Base-by-base conservation (phyloP, 2,329 filamentous ascomycete genomes). In the Diaporthe australafricana region DNA sequence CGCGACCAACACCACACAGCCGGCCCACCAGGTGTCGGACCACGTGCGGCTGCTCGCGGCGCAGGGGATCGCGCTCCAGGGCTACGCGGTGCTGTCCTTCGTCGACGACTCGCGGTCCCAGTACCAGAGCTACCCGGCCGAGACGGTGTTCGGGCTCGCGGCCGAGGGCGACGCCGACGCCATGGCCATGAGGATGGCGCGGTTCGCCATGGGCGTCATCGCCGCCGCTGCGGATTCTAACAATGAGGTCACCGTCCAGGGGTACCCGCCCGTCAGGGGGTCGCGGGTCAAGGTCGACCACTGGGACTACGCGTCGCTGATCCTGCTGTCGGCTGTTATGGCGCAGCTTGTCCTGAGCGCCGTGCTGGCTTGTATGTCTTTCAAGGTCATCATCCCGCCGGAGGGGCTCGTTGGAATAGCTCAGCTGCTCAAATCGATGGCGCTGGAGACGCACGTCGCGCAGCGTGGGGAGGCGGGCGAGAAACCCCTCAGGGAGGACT, bases 401-500 rank as follows among this genome's bases (percentile, higher is more conserved):
- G 56, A 65, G 27, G 60, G 68, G 5, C 71, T 56, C 12, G 48
- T 72, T 27, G 57, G 48, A 17, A 69, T 65, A 40, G 71, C 71
- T 8, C 67, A 70, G 57, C 57, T 72, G 7, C 56, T 72, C 16
- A 70, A 48, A 17, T 22, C 71, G 5, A 79, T 94, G 92, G 91
- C 87, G 90, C 77, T 82, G 87, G 74, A 93, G 91, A 63, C 57
- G 1, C 25, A 35, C 17, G 42, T 30, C 5, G 27, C 14, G 5
- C 20, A 12, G 20, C 20, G n/a, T 3, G 57, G 42, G 12, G 42
- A 35, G 5, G 27, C 2, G 14, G 57, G 42, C 16, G 57, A 63
- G 11, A 47, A 63, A 27, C 12, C 17, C 22, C 1, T 48, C 1
- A 48, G 27, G 20, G 42, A 63, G 27, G n/a, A 42, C 27, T 48